Conservation (phyloP, 352 stramenopile genomes). For the Globisporangium solare region DNA sequence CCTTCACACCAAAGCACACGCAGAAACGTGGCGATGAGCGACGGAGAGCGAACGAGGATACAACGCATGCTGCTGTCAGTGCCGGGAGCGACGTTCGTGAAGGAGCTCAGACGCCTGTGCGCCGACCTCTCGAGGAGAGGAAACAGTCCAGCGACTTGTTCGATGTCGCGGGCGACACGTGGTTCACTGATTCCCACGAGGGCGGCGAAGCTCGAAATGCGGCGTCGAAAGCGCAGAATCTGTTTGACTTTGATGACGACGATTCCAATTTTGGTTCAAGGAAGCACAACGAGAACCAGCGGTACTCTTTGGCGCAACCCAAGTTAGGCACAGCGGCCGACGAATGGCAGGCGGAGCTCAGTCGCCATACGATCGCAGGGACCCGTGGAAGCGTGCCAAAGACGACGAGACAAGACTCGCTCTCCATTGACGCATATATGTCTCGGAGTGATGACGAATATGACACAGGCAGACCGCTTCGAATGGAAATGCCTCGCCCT, state of each 20-base stretch:
- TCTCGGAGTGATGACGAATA: slow-evolving; percentile 2
- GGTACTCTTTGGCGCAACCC: neutral
- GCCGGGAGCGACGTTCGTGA: neutral
- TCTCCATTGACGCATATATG: slow-evolving; percentile 11
- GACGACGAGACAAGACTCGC: neutral
- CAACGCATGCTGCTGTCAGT: too few species aligned
- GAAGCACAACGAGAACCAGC: neutral
- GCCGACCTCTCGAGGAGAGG: neutral
- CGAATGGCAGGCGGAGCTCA: neutral
- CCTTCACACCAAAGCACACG: slow-evolving; percentile 14
- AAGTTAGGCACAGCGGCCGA: slow-evolving; percentile 4
- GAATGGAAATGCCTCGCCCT: too few species aligned
- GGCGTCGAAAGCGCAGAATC: neutral
- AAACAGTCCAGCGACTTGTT: slow-evolving; percentile 27
- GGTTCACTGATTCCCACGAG: slow-evolving; percentile 44
- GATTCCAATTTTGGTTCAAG: neutral
- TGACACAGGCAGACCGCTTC: neutral
- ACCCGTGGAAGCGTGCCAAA: neutral
- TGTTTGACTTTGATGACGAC: neutral
- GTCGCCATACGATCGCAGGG: slow-evolving; percentile 3
- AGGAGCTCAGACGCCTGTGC: neutral
- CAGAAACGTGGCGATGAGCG: slow-evolving; percentile 4
- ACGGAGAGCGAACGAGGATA: slow-evolving; percentile 4
- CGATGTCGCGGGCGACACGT: slow-evolving; percentile 45
- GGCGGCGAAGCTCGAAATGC: neutral